Base-by-base conservation (phyloP, 2,329 filamentous ascomycete genomes). In the Colletotrichum godetiae region DNA sequence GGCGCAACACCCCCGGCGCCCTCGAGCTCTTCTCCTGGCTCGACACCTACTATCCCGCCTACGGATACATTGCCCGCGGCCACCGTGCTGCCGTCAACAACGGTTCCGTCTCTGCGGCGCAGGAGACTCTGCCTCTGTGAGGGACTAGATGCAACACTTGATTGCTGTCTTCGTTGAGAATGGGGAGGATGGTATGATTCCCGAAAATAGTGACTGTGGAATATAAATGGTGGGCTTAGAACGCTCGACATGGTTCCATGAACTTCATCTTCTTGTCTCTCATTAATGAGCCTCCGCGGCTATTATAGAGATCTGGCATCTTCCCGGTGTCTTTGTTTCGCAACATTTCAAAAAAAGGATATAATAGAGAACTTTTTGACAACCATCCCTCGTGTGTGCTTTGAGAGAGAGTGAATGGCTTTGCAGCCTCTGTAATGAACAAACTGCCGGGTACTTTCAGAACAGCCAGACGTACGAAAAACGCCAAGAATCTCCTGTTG, bases 11-110 rank as follows among this genome's bases (percentile, higher is more conserved):
- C 0, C 87, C 87, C 10, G 90, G 89, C 46, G 82, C 87, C 31
- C 77, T 80, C 37, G 86, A 91, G 82, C 80, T 94, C 4, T 82
- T 93, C 72, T 91, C 92, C 13, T 92, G 87, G 81, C 82, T 94
- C 63, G 91, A 93, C 79, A 84, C 84, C 82, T 93, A 92, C 78
- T 85, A 89, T 78, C 92, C 92, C 2, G 89, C 87, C 33, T 94
- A 93, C 79, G 91, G 90, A 1, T 86, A 88, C 79, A 79, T 93
- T 65, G 91, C 92, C 27, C 83, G 92, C 67, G 87, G 84, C 6
- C 92, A 94, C 79, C 87, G 85, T 5, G 89, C 87, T 12, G 90
- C 92, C 5, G 83, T 92, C 53, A 77, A 85, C 67, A 91, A 91
- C 60, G 92, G 92, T 0, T 90, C 88, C 0, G 75, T 93, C 11